These are phyloP conservation scores for Naumovozyma castellii DNA, from an alignment of 805 yeast genomes.

Conservation along the genomic window DNA sequence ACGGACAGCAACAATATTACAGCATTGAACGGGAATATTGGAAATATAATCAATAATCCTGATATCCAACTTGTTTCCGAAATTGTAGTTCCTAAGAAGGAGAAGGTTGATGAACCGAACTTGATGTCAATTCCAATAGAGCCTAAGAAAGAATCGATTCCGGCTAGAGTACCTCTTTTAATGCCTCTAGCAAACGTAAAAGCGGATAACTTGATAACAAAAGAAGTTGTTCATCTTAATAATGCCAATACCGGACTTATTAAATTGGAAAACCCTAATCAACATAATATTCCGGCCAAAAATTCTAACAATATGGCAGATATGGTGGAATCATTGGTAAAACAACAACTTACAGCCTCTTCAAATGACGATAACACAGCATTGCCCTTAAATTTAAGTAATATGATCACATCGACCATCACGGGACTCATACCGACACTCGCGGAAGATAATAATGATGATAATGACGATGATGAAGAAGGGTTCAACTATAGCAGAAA, in stretches of 20 bases:
- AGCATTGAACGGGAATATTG: too few relatives aligned
- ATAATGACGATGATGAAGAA: constrained; percentile 2
- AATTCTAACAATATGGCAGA: constrained; percentile 9
- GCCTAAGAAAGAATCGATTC: neutral
- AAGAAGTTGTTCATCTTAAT: neutral
- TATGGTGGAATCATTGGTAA: constrained; percentile 17
- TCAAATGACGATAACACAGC: constrained; percentile 5
- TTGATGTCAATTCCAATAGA: neutral
- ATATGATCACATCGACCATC: constrained; percentile 18
- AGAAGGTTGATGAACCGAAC: neutral
- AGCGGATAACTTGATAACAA: neutral
- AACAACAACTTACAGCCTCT: constrained; percentile 11
- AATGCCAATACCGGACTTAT: too few relatives aligned
- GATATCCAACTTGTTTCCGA: neutral
- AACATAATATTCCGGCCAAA: neutral
- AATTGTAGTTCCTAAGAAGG: neutral
- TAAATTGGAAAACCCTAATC: neutral
- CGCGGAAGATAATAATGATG: constrained; percentile 6
- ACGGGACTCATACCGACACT: constrained; percentile 17
- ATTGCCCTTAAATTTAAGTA: constrained; percentile 11
- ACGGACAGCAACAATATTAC: too few relatives aligned
- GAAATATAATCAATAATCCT: neutral
- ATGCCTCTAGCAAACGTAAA: neutral
- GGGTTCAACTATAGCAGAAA: constrained; percentile 5
- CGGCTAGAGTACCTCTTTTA: neutral